Base-by-base conservation (phyloP, 129 eudicot genomes). In the Heracleum sosnowskyi region DNA sequence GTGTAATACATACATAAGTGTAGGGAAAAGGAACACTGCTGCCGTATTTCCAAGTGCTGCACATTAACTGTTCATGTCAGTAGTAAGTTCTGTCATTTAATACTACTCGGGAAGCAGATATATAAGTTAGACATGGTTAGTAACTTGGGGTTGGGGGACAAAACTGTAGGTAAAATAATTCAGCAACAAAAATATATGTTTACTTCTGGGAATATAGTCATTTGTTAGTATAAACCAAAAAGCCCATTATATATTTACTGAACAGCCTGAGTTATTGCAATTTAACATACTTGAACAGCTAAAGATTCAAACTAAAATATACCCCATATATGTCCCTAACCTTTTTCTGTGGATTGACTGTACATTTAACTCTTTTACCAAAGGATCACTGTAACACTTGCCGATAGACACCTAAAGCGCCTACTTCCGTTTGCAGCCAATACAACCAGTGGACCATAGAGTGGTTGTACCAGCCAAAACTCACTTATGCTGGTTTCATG, bases 41-140 rank as follows among this genome's bases (percentile, higher is more conserved):
- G 91, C 86, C 83, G 87, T 60, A 87, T 89, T 89, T 51, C 93
- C 93, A 0, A 87, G 28, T 71, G 91, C 93, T 89, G 93, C 81
- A 83, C 51, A 73, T 72, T 73, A 39, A 34, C 11, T 33, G n/a
- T n/a, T n/a, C n/a, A n/a, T n/a, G n/a, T n/a, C n/a, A n/a, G 77
- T 55, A 55, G 51, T 13, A 0, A 29, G 53, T 5, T n/a, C 33
- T 40, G 10, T 44, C 35, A 26, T 7, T 74, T 11, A 44, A 26
- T n/a, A 73, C 46, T 29, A 73, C 49, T n/a, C 4, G 39, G 10
- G 42, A 39, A 73, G 57, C 55, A 73, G n/a, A 73, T 5, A 73
- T 41, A 9, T 42, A 4, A 40, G 35, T 73, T 44, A 26, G 35
- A 33, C 76, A 73, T 73, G 42, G 60, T 47, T 3, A 13, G 35